Base-by-base conservation (phyloP, 306 rosid species). In the Rosa persica region DNA sequence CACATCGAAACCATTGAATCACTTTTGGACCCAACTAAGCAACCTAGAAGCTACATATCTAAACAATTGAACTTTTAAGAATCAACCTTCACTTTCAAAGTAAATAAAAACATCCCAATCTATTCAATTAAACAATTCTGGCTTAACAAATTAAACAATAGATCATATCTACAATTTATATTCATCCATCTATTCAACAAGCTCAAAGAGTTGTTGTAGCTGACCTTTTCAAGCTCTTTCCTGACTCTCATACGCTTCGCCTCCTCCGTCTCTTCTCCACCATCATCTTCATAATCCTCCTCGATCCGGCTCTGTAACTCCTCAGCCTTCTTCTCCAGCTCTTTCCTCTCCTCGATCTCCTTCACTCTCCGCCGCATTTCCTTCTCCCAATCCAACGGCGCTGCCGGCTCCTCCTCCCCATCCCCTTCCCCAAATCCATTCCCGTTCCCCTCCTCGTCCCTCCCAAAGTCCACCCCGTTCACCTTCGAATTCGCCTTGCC, bases 171-270 rank as follows among this genome's bases (percentile, higher is more conserved):
- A 8, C 4, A 55, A n/a, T 55, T 43, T 11, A 43, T 8, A 43
- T 42, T 5, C 46, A 43, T 43, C 12, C 1, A 43, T 43, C 44
- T 10, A 42, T 42, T 43, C 46, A n/a, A n/a, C 8, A 36, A 73
- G 20, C 2, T 20, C 38, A 1, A 12, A 49, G 39, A 16, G 13
- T 36, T 7, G 13, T 36, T 7, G 60, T 64, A 62, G 49, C 83
- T 38, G 34, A 95, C 98, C 98, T 95, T 95, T 84, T 92, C 90
- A 6, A 95, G 98, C 83, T 92, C 98, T 85, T 84, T 92, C 65
- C 88, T 87, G 19, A 95, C 98, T 86, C 98, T 85, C 93, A 84
- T 89, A 86, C 92, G 86, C 87, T 95, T 93, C 82, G 89, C 93
- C 61, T 94, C 91, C 82, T 94, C 98, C 1, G 88, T 85, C 83